These are phyloP conservation scores for Tuber magnatum DNA, from an alignment of 495 filamentous ascomycete genomes.

Conservation along the genomic window DNA sequence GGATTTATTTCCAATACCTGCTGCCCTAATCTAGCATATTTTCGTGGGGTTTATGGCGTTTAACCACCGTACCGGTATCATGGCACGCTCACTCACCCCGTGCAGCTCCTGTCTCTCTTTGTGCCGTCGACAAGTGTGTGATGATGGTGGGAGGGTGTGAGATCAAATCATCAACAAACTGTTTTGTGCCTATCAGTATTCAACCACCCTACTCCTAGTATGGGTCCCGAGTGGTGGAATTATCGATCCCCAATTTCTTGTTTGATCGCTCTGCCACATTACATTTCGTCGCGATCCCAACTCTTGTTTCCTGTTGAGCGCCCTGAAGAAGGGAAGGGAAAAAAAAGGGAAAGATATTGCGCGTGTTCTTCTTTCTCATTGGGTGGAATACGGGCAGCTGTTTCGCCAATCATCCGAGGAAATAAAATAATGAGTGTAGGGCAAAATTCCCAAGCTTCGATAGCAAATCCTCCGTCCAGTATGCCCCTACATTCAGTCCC, in stretches of 20 bases:
- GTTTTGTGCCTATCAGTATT: not conserved
- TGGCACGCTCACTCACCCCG: not conserved
- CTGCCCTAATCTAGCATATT: not conserved
- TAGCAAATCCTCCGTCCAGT: not conserved
- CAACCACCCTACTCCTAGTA: not conserved
- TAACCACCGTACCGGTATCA: not conserved
- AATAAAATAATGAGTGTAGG: not conserved
- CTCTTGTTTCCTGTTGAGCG: not conserved
- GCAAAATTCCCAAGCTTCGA: not conserved
- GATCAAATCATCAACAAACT: not conserved
- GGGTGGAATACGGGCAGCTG: not conserved
- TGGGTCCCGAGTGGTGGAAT: not conserved
- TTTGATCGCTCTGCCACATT: not conserved
- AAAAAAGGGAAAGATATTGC: not conserved
- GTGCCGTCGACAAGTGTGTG: not conserved
- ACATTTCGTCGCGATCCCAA: not conserved
- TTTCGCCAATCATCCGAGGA: not conserved
- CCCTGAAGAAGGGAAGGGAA: not conserved
- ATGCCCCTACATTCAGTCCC: not conserved
- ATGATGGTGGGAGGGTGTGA: not conserved
- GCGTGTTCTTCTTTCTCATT: not conserved
- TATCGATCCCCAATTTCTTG: not conserved
- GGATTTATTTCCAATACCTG: not conserved
- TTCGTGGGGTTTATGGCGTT: not conserved
- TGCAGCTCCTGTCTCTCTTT: not conserved